Evolutionary conservation across 2,329 filamentous ascomycete species (phyloP).

Genomic region (Beauveria pseudobassiana): DNA sequence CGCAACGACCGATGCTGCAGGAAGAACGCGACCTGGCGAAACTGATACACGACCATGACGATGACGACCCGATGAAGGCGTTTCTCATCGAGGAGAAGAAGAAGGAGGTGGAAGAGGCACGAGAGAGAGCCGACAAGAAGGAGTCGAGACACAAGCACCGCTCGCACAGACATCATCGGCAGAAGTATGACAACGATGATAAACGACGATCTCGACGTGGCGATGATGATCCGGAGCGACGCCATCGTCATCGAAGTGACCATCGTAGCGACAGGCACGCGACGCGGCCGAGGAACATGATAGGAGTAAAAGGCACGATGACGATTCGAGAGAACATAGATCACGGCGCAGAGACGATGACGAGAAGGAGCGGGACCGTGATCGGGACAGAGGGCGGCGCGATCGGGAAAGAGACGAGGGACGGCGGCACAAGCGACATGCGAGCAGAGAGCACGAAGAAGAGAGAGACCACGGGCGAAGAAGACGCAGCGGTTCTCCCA

Average conservation of each 20-base stretch:
- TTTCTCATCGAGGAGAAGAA: conserved; percentile 87
- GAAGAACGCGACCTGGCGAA: conserved; percentile 76
- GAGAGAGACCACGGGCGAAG: conserved; percentile 21
- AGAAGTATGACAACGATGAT: conserved; percentile 24
- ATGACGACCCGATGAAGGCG: conserved; percentile 95
- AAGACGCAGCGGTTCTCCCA: conserved; percentile 39
- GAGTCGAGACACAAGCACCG: conserved; percentile 40
- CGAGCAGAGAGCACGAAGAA: conserved; percentile 6
- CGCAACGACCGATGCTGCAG: conserved; percentile 56
- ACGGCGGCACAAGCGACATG: conserved; percentile 9
- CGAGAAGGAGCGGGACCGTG: conserved; percentile 19
- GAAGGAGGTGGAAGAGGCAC: conserved; percentile 70
- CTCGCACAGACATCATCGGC: conserved; percentile 39
- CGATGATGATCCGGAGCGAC: not conserved
- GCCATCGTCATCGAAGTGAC: conserved; percentile 15
- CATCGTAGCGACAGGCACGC: conserved; percentile 15
- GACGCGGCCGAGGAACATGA: conserved; percentile 24
- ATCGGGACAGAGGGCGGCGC: conserved; percentile 16
- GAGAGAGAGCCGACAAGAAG: conserved; percentile 42
- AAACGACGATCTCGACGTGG: conserved; percentile 14
- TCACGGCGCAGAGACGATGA: conserved; percentile 1
- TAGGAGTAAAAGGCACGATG: conserved; percentile 21
- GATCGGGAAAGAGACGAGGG: conserved; percentile 17
- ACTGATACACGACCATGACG: conserved; percentile 74
- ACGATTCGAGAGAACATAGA: conserved; percentile 19